Conservation (phyloP, 2,329 filamentous ascomycete species). For the Didymellaceae sp. region DNA sequence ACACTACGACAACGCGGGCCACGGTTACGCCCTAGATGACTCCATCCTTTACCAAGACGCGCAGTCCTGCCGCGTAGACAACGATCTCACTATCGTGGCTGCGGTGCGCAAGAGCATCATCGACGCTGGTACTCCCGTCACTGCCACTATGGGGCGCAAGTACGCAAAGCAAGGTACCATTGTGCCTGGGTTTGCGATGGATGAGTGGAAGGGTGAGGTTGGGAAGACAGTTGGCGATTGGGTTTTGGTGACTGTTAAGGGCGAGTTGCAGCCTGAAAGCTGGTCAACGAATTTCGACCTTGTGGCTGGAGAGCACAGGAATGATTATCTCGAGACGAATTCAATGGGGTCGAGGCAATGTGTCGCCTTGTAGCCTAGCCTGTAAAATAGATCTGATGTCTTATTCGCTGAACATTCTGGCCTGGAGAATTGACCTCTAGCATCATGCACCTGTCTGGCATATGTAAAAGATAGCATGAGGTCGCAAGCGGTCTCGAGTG, state of each 20-base stretch:
- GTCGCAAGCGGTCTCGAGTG: too few species aligned
- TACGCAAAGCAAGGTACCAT: constrained; percentile 2
- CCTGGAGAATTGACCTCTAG: too few species aligned
- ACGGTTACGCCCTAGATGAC: constrained; percentile 7
- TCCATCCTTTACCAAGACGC: constrained; percentile 8
- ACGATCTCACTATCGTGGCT: constrained; percentile 4
- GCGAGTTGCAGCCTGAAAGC: constrained; percentile 2
- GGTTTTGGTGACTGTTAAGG: constrained; percentile 2
- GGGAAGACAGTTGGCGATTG: constrained; percentile 4
- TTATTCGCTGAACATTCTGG: too few species aligned
- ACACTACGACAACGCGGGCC: constrained; percentile 8
- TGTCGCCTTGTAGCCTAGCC: constrained; percentile 1
- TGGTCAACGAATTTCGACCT: constrained; percentile 8
- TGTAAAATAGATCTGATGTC: too few species aligned
- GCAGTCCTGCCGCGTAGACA: constrained; percentile 7
- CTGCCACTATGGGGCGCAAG: constrained; percentile 7
- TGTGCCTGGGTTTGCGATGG: constrained; percentile 4
- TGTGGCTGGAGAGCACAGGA: constrained; percentile 3
- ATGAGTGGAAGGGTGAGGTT: constrained; percentile 10
- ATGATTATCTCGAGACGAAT: background rate
- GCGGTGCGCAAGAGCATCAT: constrained; percentile 9
- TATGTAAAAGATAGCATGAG: too few species aligned
- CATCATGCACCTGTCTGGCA: too few species aligned
- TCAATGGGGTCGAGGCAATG: background rate
- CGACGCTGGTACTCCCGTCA: background rate